Conservation (phyloP, 179 eudicot genomes). For the Silene vulgaris region DNA sequence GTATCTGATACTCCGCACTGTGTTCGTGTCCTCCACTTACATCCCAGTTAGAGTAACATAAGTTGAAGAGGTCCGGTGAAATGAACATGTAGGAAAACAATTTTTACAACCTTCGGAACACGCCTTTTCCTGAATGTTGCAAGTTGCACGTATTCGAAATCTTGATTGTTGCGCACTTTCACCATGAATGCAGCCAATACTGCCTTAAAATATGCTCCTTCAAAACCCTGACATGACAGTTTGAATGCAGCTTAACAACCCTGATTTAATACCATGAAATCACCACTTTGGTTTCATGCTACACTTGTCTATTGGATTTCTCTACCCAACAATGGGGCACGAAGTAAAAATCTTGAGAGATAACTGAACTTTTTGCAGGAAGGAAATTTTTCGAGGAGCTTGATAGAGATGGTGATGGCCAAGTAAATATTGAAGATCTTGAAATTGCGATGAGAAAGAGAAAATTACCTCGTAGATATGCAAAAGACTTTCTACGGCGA, state of each 20-base stretch:
- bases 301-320: background rate
- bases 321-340: background rate
- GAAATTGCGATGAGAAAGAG: constrained; percentile 82
- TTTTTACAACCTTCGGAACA: background rate
- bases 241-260: background rate
- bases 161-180: background rate
- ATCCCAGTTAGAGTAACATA: no score
- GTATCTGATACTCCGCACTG: no score
- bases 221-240: background rate
- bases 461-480: constrained; percentile 75
- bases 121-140: background rate
- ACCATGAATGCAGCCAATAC: background rate
- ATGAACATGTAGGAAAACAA: background rate
- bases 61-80: background rate
- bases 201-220: background rate
- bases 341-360: background rate
- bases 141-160: background rate
- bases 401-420: constrained; percentile 97
- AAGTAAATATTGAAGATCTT: constrained; percentile 82
- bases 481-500: constrained; percentile 67
- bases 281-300: background rate
- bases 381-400: constrained; percentile 87
- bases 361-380: constrained; percentile 40
- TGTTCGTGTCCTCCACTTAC: no score
- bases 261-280: background rate